Evolutionary conservation across 2,329 filamentous ascomycete species (phyloP), one percentile per base, ranked within the genome.

Genomic region (Fonsecaea erecta): DNA sequence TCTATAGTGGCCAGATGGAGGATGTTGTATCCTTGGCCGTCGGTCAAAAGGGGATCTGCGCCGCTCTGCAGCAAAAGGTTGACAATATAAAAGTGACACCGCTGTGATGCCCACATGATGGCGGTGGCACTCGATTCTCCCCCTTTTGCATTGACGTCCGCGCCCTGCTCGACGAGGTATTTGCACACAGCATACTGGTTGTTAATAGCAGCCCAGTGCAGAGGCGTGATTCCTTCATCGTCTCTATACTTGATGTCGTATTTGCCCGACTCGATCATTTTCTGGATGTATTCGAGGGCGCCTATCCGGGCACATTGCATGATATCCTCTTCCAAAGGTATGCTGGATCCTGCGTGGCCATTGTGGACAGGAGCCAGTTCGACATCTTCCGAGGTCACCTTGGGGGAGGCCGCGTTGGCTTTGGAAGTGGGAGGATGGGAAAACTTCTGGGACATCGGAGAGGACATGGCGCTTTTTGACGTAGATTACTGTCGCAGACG

Each of bases 151-250:
- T 99, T 98, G 74, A 98, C 90, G 75, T 96, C 90, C 74, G 93
- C 95, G 74, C 93, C 93, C 55, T 83, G 82, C 70, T 90, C 91
- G 75, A 99, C 86, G 52, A 99, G 88, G 79, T 96, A 97, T 78
- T 95, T 94, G 85, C 94, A 97, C 83, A 98, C 93, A 71, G 92
- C 91, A 81, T 94, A 96, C 77, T 97, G 95, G 75, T 98, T 98
- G 81, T 99, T 99, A 77, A 99, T 98, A 40, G 96, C 92, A 53
- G 95, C 95, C 95, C 95, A 99, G 92, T 99, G 76, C 78, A 99
- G 80, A 68, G 95, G 93, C 46, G 94, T 98, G 76, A 99, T 97
- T 75, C 92, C 93, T 78, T 99, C 93, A 61, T 91, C 90, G 75
- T 99, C 95, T 62, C 85, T 86, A 77, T 93, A 95, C 60, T 88